Base-by-base conservation (phyloP, 1,284 basidiomycete genomes). In the Fomitopsis betulina region DNA sequence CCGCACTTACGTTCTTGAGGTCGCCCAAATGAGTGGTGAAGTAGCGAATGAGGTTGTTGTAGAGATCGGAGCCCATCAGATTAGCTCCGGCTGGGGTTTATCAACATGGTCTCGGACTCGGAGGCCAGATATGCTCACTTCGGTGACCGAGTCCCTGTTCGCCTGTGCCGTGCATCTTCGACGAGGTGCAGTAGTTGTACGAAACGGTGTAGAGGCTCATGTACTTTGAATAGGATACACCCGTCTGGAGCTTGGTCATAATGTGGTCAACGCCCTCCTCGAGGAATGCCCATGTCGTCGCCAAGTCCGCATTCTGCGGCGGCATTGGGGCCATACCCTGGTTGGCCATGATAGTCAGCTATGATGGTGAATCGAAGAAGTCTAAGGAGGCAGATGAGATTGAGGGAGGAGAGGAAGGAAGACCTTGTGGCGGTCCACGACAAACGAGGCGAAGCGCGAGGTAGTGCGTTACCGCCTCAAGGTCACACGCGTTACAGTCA, bases 181-280 rank as follows among this genome's bases (percentile, higher is more conserved):
- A 91, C 25, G 87, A 91, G 23, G 94, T 98, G 73, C 96, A 98
- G 72, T 96, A 98, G 76, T 98, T 96, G 82, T 98, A 98, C 9
- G 93, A 92, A 43, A 94, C 90, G 56, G 93, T 94, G 75, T 97
- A 98, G 56, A 96, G 83, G 67, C 87, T 85, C 79, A 96, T 96
- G 76, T 98, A 98, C 71, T 92, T 93, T 58, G 86, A 84, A 76
- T 94, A 96, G 30, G 91, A 92, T 70, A 98, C 90, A 60, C 95
- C 95, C 17, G 87, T 84, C 65, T 93, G 88, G 39, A 94, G 83
- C 69, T 90, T 84, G 60, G 87, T 93, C 93, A 95, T 95, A 77
- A 95, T 94, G 72, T 94, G 92, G 73, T 95, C 91, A 59, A 97
- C 93, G 52, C 95, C 95, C 58, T 87, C 85, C 72, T 89, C 85